These are phyloP conservation scores for Microsporum canis DNA, from an alignment of 2,329 filamentous ascomycete genomes.

Conservation along the genomic window DNA sequence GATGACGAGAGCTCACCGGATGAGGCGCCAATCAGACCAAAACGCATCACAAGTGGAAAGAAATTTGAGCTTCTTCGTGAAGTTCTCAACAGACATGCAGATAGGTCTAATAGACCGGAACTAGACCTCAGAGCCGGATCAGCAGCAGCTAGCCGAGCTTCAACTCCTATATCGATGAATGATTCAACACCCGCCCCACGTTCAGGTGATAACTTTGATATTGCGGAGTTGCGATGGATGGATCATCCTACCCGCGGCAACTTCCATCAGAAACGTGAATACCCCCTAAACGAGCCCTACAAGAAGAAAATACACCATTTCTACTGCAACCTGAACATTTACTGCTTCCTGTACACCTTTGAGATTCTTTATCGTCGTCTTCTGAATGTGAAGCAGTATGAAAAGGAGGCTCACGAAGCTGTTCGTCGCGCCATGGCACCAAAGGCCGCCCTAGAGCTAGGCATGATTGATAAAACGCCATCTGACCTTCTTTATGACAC, in stretches of 20 bases:
- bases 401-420: slow-evolving; percentile 59
- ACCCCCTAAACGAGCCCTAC: slow-evolving; percentile 70
- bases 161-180: slow-evolving; percentile 22
- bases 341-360: slow-evolving; percentile 90
- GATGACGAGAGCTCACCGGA: slow-evolving; percentile 64
- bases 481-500: slow-evolving; percentile 63
- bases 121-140: slow-evolving; percentile 67
- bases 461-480: slow-evolving; percentile 67
- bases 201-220: slow-evolving; percentile 26
- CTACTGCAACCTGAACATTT: slow-evolving; percentile 83
- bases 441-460: slow-evolving; percentile 74
- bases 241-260: slow-evolving; percentile 46
- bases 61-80: slow-evolving; percentile 69
- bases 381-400: slow-evolving; percentile 69
- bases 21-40: slow-evolving; percentile 57
- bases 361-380: slow-evolving; percentile 81
- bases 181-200: slow-evolving; percentile 31
- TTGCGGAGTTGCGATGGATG: slow-evolving; percentile 46
- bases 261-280: slow-evolving; percentile 44
- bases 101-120: slow-evolving; percentile 56
- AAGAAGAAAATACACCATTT: slow-evolving; percentile 72
- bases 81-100: slow-evolving; percentile 68
- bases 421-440: slow-evolving; percentile 60
- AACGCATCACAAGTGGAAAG: slow-evolving; percentile 53
- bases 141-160: slow-evolving; percentile 51